Conservation (phyloP, 495 filamentous ascomycete genomes). For the Elasticomyces elasticus region DNA sequence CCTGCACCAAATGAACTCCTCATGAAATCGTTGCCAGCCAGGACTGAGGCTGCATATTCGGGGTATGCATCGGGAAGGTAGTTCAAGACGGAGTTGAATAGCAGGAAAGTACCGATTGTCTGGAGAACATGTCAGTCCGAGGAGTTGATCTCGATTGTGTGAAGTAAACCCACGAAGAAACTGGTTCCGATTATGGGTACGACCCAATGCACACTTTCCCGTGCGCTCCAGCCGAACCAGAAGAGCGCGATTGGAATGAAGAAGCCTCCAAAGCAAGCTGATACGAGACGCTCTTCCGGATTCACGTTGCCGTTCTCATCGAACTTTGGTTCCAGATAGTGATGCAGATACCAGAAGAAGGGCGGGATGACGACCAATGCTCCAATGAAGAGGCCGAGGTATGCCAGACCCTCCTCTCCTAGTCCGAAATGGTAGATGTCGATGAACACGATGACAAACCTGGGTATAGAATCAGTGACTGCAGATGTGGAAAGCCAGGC, state of each 20-base stretch:
- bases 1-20: slow-evolving; percentile 40
- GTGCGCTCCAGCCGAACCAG: slow-evolving; percentile 39
- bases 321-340: slow-evolving; percentile 34
- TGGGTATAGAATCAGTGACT: not conserved
- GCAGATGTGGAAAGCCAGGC: not conserved
- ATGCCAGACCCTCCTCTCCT: slow-evolving; percentile 40
- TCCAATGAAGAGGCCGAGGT: slow-evolving; percentile 42
- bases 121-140: too few relatives aligned
- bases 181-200: slow-evolving; percentile 44
- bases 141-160: too few relatives aligned
- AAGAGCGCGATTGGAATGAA: slow-evolving; percentile 40
- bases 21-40: slow-evolving; percentile 45
- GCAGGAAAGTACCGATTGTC: slow-evolving; percentile 42
- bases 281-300: slow-evolving; percentile 37
- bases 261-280: slow-evolving; percentile 38
- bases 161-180: too few relatives aligned
- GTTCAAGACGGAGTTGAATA: slow-evolving; percentile 44
- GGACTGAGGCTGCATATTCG: slow-evolving; percentile 36
- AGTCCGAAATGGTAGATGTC: slow-evolving; percentile 41
- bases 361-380: slow-evolving; percentile 33
- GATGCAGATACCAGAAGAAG: slow-evolving; percentile 40
- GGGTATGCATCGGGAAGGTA: slow-evolving; percentile 32
- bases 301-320: slow-evolving; percentile 34
- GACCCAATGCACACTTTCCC: slow-evolving; percentile 41
- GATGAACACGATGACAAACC: slow-evolving; percentile 44